phyloP scores from a whole-genome alignment of 306 rosid species.

The Gillenia trifoliata region DNA sequence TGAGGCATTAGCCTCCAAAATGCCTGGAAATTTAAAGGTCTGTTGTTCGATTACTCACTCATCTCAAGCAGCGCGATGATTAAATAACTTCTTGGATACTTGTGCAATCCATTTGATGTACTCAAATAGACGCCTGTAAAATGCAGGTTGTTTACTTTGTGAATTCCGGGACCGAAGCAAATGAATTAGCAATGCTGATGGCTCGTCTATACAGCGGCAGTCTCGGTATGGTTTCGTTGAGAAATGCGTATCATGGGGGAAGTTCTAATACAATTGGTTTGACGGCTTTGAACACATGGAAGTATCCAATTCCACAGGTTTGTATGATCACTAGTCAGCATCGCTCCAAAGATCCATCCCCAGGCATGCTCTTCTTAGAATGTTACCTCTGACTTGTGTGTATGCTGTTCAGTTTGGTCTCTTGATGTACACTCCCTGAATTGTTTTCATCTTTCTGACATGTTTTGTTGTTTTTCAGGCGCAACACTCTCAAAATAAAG shows the following conservation, averaged over 20 bases:
- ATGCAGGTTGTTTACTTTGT: constrained; percentile 91
- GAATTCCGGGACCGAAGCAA: constrained; percentile 92
- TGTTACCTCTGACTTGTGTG: background rate
- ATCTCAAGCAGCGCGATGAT: background rate
- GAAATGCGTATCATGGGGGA: constrained; percentile 96
- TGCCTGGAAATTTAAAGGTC: constrained; percentile 85
- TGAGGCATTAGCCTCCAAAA: constrained; percentile 71
- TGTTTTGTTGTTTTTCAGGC: background rate
- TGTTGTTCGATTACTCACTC: too few species aligned
- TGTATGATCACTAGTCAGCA: constrained; percentile 2
- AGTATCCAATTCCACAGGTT: constrained; percentile 92
- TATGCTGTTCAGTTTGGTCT: background rate
- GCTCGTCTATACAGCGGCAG: constrained; percentile 79
- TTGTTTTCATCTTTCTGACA: background rate
- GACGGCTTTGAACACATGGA: constrained; percentile 83
- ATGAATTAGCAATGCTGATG: constrained; percentile 91
- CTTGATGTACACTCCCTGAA: background rate
- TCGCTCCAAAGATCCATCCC: background rate
- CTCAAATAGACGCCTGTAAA: background rate
- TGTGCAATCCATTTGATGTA: background rate
- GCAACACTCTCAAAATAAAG: background rate
- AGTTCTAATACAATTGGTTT: constrained; percentile 71
- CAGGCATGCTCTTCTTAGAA: background rate
- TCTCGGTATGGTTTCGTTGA: constrained; percentile 80
- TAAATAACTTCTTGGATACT: background rate